These are phyloP conservation scores for Stentor coeruleus DNA, from an alignment of 73 alveolate species.

Conservation along the genomic window DNA sequence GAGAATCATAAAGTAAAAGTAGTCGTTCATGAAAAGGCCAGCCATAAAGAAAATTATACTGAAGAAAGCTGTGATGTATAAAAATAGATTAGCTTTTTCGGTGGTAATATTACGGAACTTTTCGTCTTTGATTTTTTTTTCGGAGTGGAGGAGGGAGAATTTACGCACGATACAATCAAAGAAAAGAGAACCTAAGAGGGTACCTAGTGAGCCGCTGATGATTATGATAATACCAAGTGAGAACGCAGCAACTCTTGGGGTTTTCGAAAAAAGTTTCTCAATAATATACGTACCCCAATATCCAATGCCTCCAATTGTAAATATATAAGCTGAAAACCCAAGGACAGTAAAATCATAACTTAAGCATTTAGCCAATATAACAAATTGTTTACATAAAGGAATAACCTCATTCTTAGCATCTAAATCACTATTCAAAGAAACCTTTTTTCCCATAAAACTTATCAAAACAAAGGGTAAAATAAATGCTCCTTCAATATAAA, in stretches of 20 bases:
- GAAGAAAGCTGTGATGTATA: neutral
- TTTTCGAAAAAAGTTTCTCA: neutral
- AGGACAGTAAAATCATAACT: neutral
- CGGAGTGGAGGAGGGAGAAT: neutral
- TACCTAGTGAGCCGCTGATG: neutral
- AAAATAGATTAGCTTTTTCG: neutral
- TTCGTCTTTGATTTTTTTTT: neutral
- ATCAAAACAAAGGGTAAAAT: neutral
- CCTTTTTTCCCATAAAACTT: neutral
- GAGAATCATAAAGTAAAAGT: neutral
- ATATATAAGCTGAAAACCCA: neutral
- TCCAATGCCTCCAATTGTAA: slow-evolving; percentile 8
- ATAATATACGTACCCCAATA: neutral
- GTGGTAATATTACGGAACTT: neutral
- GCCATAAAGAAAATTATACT: neutral
- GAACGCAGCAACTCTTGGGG: neutral
- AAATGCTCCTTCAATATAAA: neutral
- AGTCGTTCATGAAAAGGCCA: neutral
- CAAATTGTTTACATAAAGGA: neutral
- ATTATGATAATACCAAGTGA: neutral
- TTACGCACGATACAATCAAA: neutral
- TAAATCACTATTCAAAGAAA: neutral
- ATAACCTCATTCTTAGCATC: neutral
- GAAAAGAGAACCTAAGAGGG: neutral
- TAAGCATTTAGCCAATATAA: neutral